Conservation (phyloP, 805 yeast genomes). For the Metschnikowia gelsemii region DNA sequence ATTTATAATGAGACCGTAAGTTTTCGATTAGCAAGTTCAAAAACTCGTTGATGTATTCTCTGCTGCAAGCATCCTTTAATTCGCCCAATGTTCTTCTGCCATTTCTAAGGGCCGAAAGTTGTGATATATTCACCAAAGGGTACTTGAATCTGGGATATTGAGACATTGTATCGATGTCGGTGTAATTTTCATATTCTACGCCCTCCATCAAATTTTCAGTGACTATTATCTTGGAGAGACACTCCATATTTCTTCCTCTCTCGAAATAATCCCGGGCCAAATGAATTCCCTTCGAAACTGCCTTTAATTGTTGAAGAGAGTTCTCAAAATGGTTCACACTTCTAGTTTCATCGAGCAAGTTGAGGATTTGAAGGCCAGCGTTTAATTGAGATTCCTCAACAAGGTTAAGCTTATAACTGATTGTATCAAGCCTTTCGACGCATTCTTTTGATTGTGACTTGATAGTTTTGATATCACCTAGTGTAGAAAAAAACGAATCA, state of each 20-base stretch:
- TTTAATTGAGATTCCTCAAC: constrained; percentile 51
- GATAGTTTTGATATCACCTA: constrained; percentile 72
- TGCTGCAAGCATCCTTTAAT: constrained; percentile 65
- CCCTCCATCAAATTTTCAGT: constrained; percentile 63
- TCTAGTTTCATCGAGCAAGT: constrained; percentile 50
- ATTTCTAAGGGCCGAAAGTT: constrained; percentile 50
- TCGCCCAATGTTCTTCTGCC: constrained; percentile 53
- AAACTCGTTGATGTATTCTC: constrained; percentile 61
- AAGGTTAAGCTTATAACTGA: constrained; percentile 46
- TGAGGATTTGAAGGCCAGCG: constrained; percentile 50
- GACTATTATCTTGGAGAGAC: constrained; percentile 57
- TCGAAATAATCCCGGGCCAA: constrained; percentile 48
- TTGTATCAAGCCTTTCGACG: constrained; percentile 43
- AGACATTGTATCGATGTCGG: constrained; percentile 17
- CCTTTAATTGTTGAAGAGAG: constrained; percentile 52
- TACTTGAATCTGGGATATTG: constrained; percentile 26
- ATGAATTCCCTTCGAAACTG: constrained; percentile 30
- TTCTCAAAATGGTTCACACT: constrained; percentile 66
- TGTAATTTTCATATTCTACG: constrained; percentile 17
- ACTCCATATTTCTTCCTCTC: constrained; percentile 48
- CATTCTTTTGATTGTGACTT: constrained; percentile 54
- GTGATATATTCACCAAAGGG: constrained; percentile 42
- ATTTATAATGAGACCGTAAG: constrained; percentile 55
- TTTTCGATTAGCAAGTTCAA: constrained; percentile 57
- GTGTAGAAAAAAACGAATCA: constrained; percentile 77